Evolutionary conservation across 2,329 filamentous ascomycete species (phyloP).

Genomic region (Aureobasidium melanogenum): DNA sequence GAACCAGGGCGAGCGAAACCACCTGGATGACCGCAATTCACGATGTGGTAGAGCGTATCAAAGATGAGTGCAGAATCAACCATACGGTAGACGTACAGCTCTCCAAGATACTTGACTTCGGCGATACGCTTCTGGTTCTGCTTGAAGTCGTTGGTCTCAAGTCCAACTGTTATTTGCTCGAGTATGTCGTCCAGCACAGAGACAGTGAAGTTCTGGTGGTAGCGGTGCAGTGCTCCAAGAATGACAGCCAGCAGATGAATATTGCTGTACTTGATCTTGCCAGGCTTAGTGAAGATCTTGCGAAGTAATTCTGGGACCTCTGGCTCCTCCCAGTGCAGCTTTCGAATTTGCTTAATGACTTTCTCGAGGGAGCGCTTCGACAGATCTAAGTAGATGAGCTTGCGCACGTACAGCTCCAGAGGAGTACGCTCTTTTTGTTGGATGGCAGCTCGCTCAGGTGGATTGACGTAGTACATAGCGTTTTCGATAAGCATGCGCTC

Average conservation of each 20-base stretch:
- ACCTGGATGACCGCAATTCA: conserved; percentile 80
- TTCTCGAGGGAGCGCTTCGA: conserved; percentile 91
- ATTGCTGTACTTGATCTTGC: conserved; percentile 95
- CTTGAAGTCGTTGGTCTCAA: conserved; percentile 95
- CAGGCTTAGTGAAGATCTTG: conserved; percentile 91
- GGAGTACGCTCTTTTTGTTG: conserved; percentile 94
- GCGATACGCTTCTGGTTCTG: conserved; percentile 92
- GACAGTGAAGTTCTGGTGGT: conserved; percentile 85
- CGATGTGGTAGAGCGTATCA: conserved; percentile 86
- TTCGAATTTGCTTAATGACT: conserved; percentile 85
- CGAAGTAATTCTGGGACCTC: conserved; percentile 74
- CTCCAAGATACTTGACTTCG: conserved; percentile 91
- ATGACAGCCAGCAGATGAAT: conserved; percentile 89
- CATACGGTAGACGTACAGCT: conserved; percentile 96
- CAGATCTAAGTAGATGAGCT: conserved; percentile 87
- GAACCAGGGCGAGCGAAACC: conserved; percentile 74
- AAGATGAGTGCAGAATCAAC: conserved; percentile 93
- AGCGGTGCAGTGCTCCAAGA: conserved; percentile 77
- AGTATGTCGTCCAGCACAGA: conserved; percentile 86
- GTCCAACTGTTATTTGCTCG: conserved; percentile 76
- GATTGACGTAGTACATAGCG: conserved; percentile 94
- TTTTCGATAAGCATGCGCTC: conserved; percentile 99
- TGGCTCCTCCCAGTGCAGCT: conserved; percentile 92
- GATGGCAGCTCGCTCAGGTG: conserved; percentile 85
- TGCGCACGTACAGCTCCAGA: conserved; percentile 84